Conservation (phyloP, 495 filamentous ascomycete species). For the Aspergillus carlsbadensis region DNA sequence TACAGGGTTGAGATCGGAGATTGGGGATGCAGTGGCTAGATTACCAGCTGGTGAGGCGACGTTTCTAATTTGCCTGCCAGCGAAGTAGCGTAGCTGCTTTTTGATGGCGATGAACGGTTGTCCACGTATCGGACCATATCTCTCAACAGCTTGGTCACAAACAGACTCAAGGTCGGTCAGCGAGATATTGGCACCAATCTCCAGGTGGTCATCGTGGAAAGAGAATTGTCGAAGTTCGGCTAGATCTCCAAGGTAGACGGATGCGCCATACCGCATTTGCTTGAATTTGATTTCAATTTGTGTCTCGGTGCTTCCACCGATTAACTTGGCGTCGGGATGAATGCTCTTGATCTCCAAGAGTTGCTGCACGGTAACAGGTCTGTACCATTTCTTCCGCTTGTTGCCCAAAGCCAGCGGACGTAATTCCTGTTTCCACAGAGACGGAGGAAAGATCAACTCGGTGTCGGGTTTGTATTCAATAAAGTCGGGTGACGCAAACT, state of each 20-base stretch:
- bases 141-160: slow-evolving; percentile 71
- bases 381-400: slow-evolving; percentile 91
- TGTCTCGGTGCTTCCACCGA: slow-evolving; percentile 94
- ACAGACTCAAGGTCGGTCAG: slow-evolving; percentile 69
- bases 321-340: slow-evolving; percentile 86
- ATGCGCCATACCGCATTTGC: slow-evolving; percentile 82
- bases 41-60: slow-evolving; percentile 96
- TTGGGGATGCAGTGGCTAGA: slow-evolving; percentile 90
- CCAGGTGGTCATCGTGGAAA: slow-evolving; percentile 75
- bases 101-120: slow-evolving; percentile 68
- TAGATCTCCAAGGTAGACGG: slow-evolving; percentile 93
- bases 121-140: slow-evolving; percentile 68
- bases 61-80: slow-evolving; percentile 92
- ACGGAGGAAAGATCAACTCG: slow-evolving; percentile 90
- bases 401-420: slow-evolving; percentile 86
- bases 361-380: slow-evolving; percentile 83
- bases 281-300: slow-evolving; percentile 99
- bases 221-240: slow-evolving; percentile 77
- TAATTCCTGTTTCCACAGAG: slow-evolving; percentile 77
- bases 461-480: slow-evolving; percentile 92
- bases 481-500: slow-evolving; percentile 55
- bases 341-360: slow-evolving; percentile 85
- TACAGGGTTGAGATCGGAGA: slow-evolving; percentile 94
- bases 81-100: slow-evolving; percentile 86
- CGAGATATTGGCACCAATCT: slow-evolving; percentile 88